Conservation (phyloP, 805 yeast species). For the Candida easanensis region DNA sequence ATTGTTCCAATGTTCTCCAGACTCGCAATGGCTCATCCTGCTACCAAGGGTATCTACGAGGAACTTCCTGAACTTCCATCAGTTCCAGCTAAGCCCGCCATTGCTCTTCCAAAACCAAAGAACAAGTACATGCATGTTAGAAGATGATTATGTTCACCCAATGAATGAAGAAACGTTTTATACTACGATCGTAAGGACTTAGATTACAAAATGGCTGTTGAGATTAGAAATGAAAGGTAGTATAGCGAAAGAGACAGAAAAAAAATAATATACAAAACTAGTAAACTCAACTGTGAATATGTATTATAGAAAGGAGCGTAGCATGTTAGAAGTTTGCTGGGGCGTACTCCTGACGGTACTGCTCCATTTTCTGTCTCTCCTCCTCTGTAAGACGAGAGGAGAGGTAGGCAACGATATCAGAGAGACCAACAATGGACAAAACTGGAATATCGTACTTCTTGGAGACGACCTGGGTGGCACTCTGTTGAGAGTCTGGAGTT, state of each 20-base stretch:
- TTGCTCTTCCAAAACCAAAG: slow-evolving; percentile 42
- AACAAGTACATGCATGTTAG: slow-evolving; percentile 63
- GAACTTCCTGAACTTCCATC: slow-evolving; percentile 43
- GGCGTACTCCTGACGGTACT: slow-evolving; percentile 46
- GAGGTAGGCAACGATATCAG: slow-evolving; percentile 68
- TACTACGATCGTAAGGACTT: no score
- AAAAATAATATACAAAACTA: no score
- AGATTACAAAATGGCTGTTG: no score
- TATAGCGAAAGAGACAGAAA: no score
- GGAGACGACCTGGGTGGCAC: slow-evolving; percentile 82
- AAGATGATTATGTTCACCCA: no score
- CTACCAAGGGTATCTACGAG: slow-evolving; percentile 67
- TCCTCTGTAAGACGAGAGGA: slow-evolving; percentile 53
- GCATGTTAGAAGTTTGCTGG: slow-evolving; percentile 23
- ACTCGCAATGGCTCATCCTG: slow-evolving; percentile 79
- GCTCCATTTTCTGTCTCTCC: slow-evolving; percentile 54
- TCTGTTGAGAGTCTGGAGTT: slow-evolving; percentile 61
- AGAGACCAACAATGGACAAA: slow-evolving; percentile 69
- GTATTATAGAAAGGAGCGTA: no score
- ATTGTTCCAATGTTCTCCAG: slow-evolving; percentile 87
- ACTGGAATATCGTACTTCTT: slow-evolving; percentile 79
- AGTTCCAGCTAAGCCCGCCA: slow-evolving; percentile 28
- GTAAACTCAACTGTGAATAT: no score
- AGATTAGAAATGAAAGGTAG: no score
- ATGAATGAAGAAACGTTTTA: no score